phyloP scores from a whole-genome alignment of 345 rosid species.

The Mallotus nudiflorus region DNA sequence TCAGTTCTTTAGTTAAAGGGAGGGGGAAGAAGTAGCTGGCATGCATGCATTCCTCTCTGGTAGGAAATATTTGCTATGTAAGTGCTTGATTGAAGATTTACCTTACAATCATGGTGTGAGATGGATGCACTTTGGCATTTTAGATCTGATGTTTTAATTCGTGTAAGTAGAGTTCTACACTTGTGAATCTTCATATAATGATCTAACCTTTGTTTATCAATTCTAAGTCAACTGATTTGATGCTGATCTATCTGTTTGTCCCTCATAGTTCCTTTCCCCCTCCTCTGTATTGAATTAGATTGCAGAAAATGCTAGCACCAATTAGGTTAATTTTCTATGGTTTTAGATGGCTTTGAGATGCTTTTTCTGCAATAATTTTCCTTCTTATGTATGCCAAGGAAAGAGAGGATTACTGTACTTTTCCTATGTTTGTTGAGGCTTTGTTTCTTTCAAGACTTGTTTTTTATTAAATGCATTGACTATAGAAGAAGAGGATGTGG shows the following conservation, averaged over 20 bases:
- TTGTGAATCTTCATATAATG: background rate
- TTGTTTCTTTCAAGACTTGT: too few species aligned
- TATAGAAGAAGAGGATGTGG: background rate
- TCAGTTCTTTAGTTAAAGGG: too few species aligned
- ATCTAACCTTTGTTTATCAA: background rate
- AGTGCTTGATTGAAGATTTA: too few species aligned
- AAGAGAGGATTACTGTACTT: background rate
- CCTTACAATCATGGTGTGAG: too few species aligned
- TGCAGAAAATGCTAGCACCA: too few species aligned
- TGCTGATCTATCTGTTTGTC: background rate
- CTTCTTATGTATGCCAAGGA: background rate
- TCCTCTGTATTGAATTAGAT: too few species aligned
- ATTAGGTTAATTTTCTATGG: background rate
- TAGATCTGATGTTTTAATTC: background rate
- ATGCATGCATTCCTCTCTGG: background rate
- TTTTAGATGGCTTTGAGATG: background rate
- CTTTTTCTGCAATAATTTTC: background rate
- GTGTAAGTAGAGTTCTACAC: background rate
- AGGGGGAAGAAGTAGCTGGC: background rate
- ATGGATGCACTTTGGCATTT: background rate
- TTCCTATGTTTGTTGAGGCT: too few species aligned
- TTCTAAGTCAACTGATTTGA: background rate
- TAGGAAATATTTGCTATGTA: background rate
- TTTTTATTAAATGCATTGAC: too few species aligned
- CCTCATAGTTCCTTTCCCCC: background rate